Base-by-base conservation (phyloP, 805 yeast genomes). In the Kodamaea neixiangensis region DNA sequence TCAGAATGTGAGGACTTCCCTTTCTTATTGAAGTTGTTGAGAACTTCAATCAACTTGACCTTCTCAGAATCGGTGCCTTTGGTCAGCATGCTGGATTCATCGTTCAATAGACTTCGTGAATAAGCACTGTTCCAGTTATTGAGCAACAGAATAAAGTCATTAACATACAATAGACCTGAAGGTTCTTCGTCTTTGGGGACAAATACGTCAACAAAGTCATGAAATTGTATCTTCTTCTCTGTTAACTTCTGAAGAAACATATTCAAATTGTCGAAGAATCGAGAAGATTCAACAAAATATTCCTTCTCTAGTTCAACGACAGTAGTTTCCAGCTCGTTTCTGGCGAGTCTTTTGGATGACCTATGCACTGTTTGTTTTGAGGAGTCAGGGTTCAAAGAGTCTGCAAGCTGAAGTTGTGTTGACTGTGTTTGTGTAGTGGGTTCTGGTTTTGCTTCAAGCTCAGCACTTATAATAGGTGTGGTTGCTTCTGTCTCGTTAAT, bases 1-100 rank as follows among this genome's bases (percentile, higher is more conserved):
- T 34, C 34, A 3, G 21, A 20, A 7, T 50, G 46, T 7, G 49
- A 51, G 10, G 51, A 20, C 9, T 35, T n/a, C 15, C 49, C 40
- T 21, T 47, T 41, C 15, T 37, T 38, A 14, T 41, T 17, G 49
- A 69, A 71, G 2, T 58, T 58, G 15, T 66, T 63, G n/a, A 73
- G 61, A 0, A 73, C 73, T 34, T 72, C 77, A 3, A 73, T 49
- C 14, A 73, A 61, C 40, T 65, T 64, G 10, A 62, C 49, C 37
- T 66, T 65, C 43, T 73, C 75, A 31, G 65, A 68, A 13, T 68
- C 65, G 10, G 54, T 49, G 33, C 54, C 46, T 13, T 45, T 45
- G 17, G 39, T 17, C 25, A 39, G 35, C 7, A 25, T n/a, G 7
- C 19, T 35, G 17, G 19, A n/a, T 35, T 35, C 40, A 35, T 45